Evolutionary conservation across 2,329 filamentous ascomycete genomes (phyloP).

Genomic region (Lachnellula suecica): DNA sequence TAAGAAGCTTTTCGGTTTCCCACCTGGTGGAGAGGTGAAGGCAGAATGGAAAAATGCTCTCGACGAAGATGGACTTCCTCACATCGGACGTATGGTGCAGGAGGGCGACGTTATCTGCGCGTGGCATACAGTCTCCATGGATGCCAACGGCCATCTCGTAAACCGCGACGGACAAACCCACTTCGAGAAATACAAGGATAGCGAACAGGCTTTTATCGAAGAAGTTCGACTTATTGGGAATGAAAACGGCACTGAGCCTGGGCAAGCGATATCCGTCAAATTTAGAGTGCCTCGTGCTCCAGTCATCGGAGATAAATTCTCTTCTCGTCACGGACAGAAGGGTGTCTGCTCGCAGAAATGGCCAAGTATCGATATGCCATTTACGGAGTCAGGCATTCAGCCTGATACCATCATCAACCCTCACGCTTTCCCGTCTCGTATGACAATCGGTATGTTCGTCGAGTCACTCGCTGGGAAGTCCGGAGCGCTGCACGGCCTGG

Average conservation of each 20-base stretch:
- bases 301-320: conserved; percentile 98
- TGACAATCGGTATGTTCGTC: conserved; percentile 99
- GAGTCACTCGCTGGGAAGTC: conserved; percentile 96
- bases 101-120: conserved; percentile 86
- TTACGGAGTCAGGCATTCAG: conserved; percentile 93
- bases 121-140: conserved; percentile 82
- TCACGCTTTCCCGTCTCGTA: conserved; percentile 97
- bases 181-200: conserved; percentile 92
- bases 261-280: conserved; percentile 89
- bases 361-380: conserved; percentile 92
- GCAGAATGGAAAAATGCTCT: conserved; percentile 70
- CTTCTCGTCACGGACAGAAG: conserved; percentile 96
- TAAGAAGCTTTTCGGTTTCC: conserved; percentile 86
- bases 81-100: conserved; percentile 73
- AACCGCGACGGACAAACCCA: conserved; percentile 86
- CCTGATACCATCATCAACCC: conserved; percentile 99
- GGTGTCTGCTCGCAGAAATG: conserved; percentile 96
- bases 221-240: conserved; percentile 88
- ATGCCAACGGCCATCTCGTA: conserved; percentile 74
- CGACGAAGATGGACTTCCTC: conserved; percentile 84
- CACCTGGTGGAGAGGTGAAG: conserved; percentile 71
- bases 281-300: conserved; percentile 87
- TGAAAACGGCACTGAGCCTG: conserved; percentile 78
- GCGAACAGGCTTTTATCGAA: conserved; percentile 84
- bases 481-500: conserved; percentile 89